phyloP scores from a whole-genome alignment of 441 rosid species.

The Populus tomentosa region DNA sequence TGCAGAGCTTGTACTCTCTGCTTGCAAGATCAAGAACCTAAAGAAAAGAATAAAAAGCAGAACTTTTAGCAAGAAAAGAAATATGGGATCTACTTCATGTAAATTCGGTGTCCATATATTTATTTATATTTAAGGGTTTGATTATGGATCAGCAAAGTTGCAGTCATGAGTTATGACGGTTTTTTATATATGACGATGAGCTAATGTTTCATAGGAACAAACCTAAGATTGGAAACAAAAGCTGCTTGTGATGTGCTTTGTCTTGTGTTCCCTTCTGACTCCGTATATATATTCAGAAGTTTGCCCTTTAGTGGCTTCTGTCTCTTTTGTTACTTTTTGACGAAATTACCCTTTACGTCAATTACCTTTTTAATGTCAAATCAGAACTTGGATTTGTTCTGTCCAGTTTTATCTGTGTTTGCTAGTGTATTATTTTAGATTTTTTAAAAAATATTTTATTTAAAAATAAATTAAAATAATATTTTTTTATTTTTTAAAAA shows the following conservation, averaged over 20 bases:
- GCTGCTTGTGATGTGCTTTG: conserved; percentile 1
- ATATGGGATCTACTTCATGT: neutral
- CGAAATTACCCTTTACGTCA: neutral
- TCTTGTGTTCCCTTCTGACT: conserved; percentile 8
- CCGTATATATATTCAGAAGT: neutral
- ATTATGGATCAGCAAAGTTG: neutral
- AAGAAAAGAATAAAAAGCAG: neutral
- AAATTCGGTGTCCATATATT: neutral
- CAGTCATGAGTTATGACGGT: conserved; percentile 3
- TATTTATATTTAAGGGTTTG: conserved; percentile 8
- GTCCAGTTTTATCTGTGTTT: too few relatives aligned
- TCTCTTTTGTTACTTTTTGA: neutral
- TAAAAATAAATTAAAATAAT: too few relatives aligned
- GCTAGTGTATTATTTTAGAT: too few relatives aligned
- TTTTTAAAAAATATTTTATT: too few relatives aligned
- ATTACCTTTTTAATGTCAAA: too few relatives aligned
- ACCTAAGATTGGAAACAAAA: conserved; percentile 20
- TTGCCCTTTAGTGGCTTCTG: neutral
- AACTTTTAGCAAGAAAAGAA: neutral
- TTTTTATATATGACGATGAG: neutral
- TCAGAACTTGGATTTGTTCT: too few relatives aligned
- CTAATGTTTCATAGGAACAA: conserved; percentile 13
- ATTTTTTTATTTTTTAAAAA: too few relatives aligned
- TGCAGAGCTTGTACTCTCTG: neutral
- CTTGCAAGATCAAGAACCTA: conserved; percentile 9